phyloP scores from a whole-genome alignment of 2,329 filamentous ascomycete genomes.

The Pseudocercospora pini-densiflorae region DNA sequence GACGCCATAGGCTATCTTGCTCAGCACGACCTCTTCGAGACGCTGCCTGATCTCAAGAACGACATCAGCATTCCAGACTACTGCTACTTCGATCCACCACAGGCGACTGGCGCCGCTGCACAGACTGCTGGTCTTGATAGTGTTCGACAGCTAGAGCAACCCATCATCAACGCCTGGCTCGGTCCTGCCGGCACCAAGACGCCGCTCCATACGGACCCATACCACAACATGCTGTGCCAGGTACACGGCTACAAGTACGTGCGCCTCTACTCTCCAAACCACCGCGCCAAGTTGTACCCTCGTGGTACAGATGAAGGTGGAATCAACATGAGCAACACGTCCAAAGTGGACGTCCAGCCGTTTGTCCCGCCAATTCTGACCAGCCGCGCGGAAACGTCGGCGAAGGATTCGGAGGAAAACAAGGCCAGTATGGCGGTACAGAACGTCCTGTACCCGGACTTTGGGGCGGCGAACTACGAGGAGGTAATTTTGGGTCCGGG shows the following conservation, averaged over 20 bases:
- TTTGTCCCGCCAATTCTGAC: constrained; percentile 15
- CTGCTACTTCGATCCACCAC: constrained; percentile 73
- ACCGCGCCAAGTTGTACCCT: constrained; percentile 64
- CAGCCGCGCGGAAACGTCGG: not conserved
- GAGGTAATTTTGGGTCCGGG: constrained; percentile 82
- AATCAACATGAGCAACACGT: constrained; percentile 94
- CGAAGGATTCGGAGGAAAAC: constrained; percentile 31
- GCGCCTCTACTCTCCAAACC: constrained; percentile 76
- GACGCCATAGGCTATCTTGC: constrained; percentile 75
- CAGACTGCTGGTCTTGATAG: constrained; percentile 28
- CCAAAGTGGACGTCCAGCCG: constrained; percentile 67
- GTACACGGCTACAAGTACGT: constrained; percentile 91
- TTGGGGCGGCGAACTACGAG: constrained; percentile 66
- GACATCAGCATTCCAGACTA: constrained; percentile 85
- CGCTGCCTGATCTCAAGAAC: constrained; percentile 74
- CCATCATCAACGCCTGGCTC: constrained; percentile 88
- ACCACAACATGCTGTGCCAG: constrained; percentile 90
- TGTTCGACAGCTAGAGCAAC: constrained; percentile 51
- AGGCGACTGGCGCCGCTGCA: constrained; percentile 41
- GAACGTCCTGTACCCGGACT: constrained; percentile 52
- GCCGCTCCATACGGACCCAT: constrained; percentile 89
- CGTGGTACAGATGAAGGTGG: constrained; percentile 65
- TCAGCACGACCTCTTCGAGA: constrained; percentile 84
- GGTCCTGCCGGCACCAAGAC: constrained; percentile 87
- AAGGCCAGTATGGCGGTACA: not conserved